phyloP scores from a whole-genome alignment of 2,329 filamentous ascomycete species.

The Ustulina deusta region DNA sequence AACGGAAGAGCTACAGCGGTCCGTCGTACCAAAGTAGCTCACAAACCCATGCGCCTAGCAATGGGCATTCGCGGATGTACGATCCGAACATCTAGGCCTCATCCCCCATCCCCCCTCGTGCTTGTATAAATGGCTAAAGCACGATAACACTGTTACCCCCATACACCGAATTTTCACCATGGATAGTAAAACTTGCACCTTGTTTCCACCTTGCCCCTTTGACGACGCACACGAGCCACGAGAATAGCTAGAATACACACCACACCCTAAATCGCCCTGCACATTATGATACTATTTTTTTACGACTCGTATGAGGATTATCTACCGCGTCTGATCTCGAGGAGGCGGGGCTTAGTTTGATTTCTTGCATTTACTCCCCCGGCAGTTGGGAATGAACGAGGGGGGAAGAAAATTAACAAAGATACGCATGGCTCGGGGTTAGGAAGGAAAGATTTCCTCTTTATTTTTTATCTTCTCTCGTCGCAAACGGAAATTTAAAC shows the following conservation, averaged over 20 bases:
- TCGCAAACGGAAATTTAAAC: constrained; percentile 22
- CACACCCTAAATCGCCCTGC: constrained; percentile 17
- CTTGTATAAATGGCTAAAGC: not conserved
- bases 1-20: constrained; percentile 57
- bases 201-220: constrained; percentile 18
- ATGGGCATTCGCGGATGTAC: constrained; percentile 16
- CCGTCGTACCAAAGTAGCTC: constrained; percentile 47
- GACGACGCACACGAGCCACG: constrained; percentile 41
- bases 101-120: not conserved
- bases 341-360: constrained; percentile 23
- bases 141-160: not conserved
- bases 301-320: constrained; percentile 22
- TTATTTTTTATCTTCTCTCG: constrained; percentile 15
- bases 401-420: constrained; percentile 18
- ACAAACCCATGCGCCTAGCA: constrained; percentile 1
- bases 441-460: constrained; percentile 4
- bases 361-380: constrained; percentile 23
- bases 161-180: not conserved
- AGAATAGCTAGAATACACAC: constrained; percentile 32
- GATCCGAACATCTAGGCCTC: constrained; percentile 11
- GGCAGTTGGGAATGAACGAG: constrained; percentile 4
- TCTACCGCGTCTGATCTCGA: not conserved
- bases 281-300: constrained; percentile 14
- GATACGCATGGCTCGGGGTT: constrained; percentile 33
- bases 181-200: constrained; percentile 9